These are phyloP conservation scores for Neurospora sp. DNA, from an alignment of 495 filamentous ascomycete genomes.

Conservation along the genomic window DNA sequence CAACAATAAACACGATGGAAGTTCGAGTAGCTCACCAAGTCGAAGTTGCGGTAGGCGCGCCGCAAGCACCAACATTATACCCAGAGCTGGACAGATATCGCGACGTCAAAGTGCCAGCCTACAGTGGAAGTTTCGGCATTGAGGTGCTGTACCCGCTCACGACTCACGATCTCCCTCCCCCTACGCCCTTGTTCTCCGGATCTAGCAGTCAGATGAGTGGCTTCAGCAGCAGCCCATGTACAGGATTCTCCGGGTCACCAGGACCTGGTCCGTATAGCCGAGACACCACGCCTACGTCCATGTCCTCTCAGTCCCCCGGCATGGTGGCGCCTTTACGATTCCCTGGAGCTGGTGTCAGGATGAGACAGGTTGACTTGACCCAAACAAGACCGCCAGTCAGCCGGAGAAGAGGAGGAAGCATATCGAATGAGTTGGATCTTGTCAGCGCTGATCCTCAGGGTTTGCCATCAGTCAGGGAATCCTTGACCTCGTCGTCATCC, in stretches of 20 bases:
- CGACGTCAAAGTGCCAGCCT: conserved; percentile 19
- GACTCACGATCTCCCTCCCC: conserved; percentile 53
- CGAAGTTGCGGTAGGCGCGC: conserved; percentile 20
- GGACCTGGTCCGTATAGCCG: conserved; percentile 71
- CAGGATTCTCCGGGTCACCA: conserved; percentile 84
- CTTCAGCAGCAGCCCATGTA: conserved; percentile 80
- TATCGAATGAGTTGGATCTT: conserved; percentile 38
- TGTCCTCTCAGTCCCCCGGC: conserved; percentile 90
- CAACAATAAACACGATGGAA: conserved; percentile 31
- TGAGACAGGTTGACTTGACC: conserved; percentile 48
- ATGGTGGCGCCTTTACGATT: conserved; percentile 52
- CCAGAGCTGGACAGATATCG: conserved; percentile 48
- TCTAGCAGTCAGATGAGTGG: conserved; percentile 42
- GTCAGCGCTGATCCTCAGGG: conserved; percentile 41
- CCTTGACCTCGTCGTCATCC: conserved; percentile 48
- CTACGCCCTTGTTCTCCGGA: conserved; percentile 51
- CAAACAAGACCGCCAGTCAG: conserved; percentile 60
- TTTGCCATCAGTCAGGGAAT: conserved; percentile 56
- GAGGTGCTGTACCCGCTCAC: conserved; percentile 36
- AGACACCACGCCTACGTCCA: conserved; percentile 89
- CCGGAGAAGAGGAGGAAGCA: conserved; percentile 45
- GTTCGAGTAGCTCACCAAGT: conserved; percentile 23
- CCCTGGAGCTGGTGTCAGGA: conserved; percentile 35
- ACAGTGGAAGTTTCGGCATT: conserved; percentile 17
- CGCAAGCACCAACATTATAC: conserved; percentile 32